phyloP scores from a whole-genome alignment of 805 yeast genomes.

The Tetrapisispora fleetii region DNA sequence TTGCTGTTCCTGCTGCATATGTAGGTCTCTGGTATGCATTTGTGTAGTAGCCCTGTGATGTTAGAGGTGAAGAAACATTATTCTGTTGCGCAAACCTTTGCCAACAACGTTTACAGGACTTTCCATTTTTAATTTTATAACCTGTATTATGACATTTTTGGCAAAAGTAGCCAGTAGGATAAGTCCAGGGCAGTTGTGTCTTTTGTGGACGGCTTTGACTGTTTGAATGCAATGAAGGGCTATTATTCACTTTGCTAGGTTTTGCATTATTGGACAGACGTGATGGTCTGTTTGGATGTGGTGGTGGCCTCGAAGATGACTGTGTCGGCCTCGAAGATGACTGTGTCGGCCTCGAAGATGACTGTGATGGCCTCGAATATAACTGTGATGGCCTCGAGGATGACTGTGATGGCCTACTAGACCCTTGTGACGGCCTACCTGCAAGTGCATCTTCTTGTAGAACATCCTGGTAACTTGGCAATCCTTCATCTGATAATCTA shows the following conservation, averaged over 20 bases:
- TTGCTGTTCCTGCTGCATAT: conserved; percentile 3
- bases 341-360: conserved; percentile 1
- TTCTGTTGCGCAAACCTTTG: conserved; percentile 41
- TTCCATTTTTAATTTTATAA: conserved; percentile 46
- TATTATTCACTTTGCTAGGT: neutral
- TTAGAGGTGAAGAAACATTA: conserved; percentile 17
- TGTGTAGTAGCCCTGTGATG: conserved; percentile 5
- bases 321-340: conserved; percentile 1
- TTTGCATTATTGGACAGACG: neutral
- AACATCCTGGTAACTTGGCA: conserved; percentile 43
- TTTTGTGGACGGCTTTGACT: neutral
- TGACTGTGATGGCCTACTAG: neutral
- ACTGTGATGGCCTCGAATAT: conserved; percentile 3
- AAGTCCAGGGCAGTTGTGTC: conserved; percentile 44
- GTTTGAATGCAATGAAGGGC: neutral
- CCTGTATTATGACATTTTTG: conserved; percentile 70
- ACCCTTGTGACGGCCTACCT: conserved; percentile 8
- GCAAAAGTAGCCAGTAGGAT: conserved; percentile 55
- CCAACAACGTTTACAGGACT: conserved; percentile 64
- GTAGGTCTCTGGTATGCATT: conserved; percentile 10
- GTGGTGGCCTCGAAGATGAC: conserved; percentile 1
- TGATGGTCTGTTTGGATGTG: neutral
- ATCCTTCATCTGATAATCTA: conserved; percentile 15
- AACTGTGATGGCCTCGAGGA: conserved; percentile 2
- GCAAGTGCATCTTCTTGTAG: conserved; percentile 13